Evolutionary conservation across 345 rosid genomes (phyloP), one percentile per base, ranked within the genome.

Genomic region (Microcos paniculata): DNA sequence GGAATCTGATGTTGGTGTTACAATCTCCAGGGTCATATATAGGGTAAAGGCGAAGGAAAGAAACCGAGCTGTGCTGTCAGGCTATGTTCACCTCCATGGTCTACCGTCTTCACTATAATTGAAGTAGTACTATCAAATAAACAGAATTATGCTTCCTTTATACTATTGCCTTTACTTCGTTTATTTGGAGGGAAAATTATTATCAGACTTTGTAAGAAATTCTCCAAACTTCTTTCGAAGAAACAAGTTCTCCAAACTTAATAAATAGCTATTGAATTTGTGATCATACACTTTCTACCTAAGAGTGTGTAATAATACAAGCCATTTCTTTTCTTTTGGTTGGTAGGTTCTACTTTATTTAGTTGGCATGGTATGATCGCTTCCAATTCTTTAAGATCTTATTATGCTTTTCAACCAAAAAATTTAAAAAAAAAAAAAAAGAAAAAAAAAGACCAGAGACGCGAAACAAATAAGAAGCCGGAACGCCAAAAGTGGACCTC

Each of bases 201-300:
- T 26, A 62, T 82, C 94, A 92, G 97, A 88, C 91, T 91, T 56
- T 12, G 33, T 26, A 12, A 24, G 8, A 0, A 26, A 24, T 58
- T 58, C 62, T 26, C 21, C 52, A 24, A 43, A 24, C n/a, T n/a
- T n/a, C n/a, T n/a, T n/a, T n/a, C n/a, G n/a, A n/a, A n/a, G n/a
- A n/a, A n/a, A n/a, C n/a, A n/a, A n/a, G n/a, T n/a, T n/a, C n/a
- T n/a, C 13, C 0, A 24, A 45, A 66, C 71, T 45, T 6, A n/a
- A n/a, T n/a, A n/a, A n/a, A n/a, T n/a, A n/a, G n/a, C n/a, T n/a
- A n/a, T n/a, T 14, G 48, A 49, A 24, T 12, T 21, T 55, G 59
- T 12, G 13, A 65, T 65, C n/a, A 23, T 13, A 23, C 10, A 1
- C 10, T 66, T n/a, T 43, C 23, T 11, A 5, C 3, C 26, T 9